Conservation (phyloP, 75 land plant species). For the Chamaecyparis obtusa region DNA sequence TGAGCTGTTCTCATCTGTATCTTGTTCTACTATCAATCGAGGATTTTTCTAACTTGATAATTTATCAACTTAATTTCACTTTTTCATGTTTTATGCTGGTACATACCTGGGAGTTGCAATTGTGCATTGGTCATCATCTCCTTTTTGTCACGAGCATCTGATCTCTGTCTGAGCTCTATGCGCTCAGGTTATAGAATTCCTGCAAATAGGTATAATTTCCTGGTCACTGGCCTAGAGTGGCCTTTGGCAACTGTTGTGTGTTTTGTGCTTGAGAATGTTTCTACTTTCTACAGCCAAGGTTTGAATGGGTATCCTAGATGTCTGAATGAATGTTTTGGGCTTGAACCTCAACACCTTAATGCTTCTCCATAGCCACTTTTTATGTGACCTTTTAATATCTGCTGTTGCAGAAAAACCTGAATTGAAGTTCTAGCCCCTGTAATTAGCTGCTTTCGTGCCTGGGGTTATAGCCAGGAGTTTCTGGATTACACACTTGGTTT, state of each 20-base stretch:
- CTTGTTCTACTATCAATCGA: no score
- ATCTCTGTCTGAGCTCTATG: background rate
- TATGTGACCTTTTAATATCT: background rate
- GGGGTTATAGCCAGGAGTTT: background rate
- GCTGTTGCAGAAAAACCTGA: background rate
- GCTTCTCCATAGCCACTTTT: background rate
- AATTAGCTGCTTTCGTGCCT: background rate
- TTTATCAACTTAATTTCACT: background rate
- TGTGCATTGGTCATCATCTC: background rate
- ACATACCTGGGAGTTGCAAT: background rate
- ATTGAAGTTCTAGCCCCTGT: background rate
- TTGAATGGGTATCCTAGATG: background rate
- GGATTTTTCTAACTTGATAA: background rate
- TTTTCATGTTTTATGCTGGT: background rate
- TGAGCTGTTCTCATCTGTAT: background rate
- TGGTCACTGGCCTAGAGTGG: background rate
- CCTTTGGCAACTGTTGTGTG: background rate
- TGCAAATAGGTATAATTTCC: background rate
- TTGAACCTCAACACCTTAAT: background rate
- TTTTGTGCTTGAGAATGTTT: background rate
- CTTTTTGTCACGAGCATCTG: background rate
- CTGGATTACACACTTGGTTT: background rate
- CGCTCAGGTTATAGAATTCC: background rate
- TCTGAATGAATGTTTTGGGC: background rate
- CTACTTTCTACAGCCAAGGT: background rate